Evolutionary conservation across 768 basidiomycete species (phyloP), one percentile per base, ranked within the genome.

Genomic region (Amanita pallidorosea): DNA sequence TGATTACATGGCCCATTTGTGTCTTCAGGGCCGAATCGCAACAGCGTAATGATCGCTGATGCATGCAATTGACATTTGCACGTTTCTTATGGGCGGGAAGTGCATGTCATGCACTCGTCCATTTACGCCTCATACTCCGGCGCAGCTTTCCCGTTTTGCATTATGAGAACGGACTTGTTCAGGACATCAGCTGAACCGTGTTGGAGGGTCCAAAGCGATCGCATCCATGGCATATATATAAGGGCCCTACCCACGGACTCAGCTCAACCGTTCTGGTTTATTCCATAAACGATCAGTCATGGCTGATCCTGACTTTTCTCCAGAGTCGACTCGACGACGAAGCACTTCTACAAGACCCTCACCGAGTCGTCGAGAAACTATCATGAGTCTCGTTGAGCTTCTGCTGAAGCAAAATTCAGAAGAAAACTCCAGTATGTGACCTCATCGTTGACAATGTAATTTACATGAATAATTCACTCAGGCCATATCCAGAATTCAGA

Each of bases 301-400:
- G 50, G 40, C 25, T 23, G 36, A 38, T 31, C 12, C 48, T 17
- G 31, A 7, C 4, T 43, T 33, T n/a, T 7, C 27, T 27, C 31
- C 40, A 15, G 33, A 22, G 29, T 22, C 18, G 7, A 6, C 9
- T 27, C 33, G 22, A n/a, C 50, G 38, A 51, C 50, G 27, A 9
- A 41, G 50, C 20, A 36, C 42, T 20, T 49, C 49, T n/a, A 25
- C 41, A 37, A 45, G 50, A 51, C 50, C 22, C 33, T 52, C 51
- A n/a, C 47, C 44, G 18, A 68, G 59, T 54, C 67, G 72, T 7
- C 67, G 70, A 38, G 71, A 74, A 54, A 76, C 72, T 1, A 75
- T 77, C 34, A 58, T 76, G 52, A 76, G 65, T 58, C 59, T 77
- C 55, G 75, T 77, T 34, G 73, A 76, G 52, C 71, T 77, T 67